Evolutionary conservation across 345 rosid species (phyloP).

Genomic region (Pugionium cornutum): DNA sequence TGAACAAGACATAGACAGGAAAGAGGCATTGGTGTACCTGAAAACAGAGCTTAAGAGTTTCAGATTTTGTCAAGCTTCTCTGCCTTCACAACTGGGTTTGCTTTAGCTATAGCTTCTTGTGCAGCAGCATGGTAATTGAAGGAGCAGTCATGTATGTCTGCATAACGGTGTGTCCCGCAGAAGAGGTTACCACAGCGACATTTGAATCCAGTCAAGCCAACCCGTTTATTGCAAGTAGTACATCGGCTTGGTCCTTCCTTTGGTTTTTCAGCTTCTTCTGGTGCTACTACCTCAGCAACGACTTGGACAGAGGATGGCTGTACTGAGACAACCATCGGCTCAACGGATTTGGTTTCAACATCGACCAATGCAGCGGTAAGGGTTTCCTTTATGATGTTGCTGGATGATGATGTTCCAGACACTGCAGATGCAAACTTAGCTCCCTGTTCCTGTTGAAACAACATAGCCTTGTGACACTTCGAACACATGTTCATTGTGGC

Average conservation of each 20-base stretch:
- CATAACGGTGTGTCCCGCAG: slow-evolving; percentile 83
- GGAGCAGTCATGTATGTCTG: slow-evolving; percentile 77
- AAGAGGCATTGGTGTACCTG: slow-evolving; percentile 16
- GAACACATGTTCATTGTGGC: slow-evolving; percentile 97
- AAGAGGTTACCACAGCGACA: slow-evolving; percentile 80
- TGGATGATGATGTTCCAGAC: slow-evolving; percentile 59
- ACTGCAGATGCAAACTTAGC: slow-evolving; percentile 72
- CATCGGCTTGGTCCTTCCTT: slow-evolving; percentile 83
- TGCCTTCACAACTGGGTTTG: slow-evolving; percentile 87
- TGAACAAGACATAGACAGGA: slow-evolving; percentile 36
- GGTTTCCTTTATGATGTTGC: slow-evolving; percentile 49
- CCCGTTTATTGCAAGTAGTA: slow-evolving; percentile 72
- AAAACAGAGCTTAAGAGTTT: slow-evolving; percentile 26
- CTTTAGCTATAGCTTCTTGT: slow-evolving; percentile 79
- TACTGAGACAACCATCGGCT: slow-evolving; percentile 45
- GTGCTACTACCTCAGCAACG: slow-evolving; percentile 37
- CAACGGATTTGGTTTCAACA: slow-evolving; percentile 47
- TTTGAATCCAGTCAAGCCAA: slow-evolving; percentile 80
- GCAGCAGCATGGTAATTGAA: slow-evolving; percentile 79
- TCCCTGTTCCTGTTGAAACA: slow-evolving; percentile 70
- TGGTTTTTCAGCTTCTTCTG: slow-evolving; percentile 49
- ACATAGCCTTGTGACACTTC: slow-evolving; percentile 80
- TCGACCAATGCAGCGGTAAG: slow-evolving; percentile 44
- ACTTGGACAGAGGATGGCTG: slow-evolving; percentile 45
- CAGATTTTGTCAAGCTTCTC: slow-evolving; percentile 91